Percentiles rank a stretch among this genome's conserved stretches.
phyloP scores from a whole-genome alignment of 371 early-diverging fungal genomes.

The Mortierella polycephala region DNA sequence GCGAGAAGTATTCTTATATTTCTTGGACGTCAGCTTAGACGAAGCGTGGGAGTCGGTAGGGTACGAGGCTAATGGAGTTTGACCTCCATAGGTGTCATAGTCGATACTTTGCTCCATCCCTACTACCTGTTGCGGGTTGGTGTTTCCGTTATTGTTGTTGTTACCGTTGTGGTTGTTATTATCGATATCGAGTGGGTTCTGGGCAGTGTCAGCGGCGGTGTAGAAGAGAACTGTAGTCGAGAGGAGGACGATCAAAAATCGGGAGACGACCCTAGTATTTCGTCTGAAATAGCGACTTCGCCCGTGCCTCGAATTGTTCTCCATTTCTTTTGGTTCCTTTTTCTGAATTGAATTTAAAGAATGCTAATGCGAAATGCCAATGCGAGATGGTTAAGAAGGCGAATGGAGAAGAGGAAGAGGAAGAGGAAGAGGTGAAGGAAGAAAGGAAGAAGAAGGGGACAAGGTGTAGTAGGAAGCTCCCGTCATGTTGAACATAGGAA shows the following conservation, averaged over 20 bases:
- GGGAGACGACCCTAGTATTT: neutral
- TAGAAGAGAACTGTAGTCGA: neutral
- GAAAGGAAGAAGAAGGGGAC: neutral
- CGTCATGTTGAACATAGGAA: too few relatives aligned
- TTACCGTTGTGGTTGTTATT: neutral
- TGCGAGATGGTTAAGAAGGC: too few relatives aligned
- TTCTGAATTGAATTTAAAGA: neutral
- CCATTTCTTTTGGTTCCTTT: too few relatives aligned
- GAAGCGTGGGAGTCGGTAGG: neutral
- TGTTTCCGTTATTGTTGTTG: neutral
- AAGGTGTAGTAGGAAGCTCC: neutral
- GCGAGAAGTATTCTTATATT: neutral
- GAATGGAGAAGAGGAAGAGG: neutral
- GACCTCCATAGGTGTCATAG: constrained; percentile 17
- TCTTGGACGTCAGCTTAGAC: neutral
- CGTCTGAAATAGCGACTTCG: too few relatives aligned
- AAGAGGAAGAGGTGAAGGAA: neutral
- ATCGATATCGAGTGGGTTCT: neutral
- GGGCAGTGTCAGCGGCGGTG: neutral
- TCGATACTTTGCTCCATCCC: constrained; percentile 23
- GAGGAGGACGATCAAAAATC: neutral
- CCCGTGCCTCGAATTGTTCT: neutral
- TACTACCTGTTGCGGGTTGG: constrained; percentile 30
- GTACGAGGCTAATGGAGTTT: constrained; percentile 12
- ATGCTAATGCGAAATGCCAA: neutral